Evolutionary conservation across 441 rosid genomes (phyloP), one percentile per base, ranked within the genome.

Genomic region (Metrosideros polymorpha): DNA sequence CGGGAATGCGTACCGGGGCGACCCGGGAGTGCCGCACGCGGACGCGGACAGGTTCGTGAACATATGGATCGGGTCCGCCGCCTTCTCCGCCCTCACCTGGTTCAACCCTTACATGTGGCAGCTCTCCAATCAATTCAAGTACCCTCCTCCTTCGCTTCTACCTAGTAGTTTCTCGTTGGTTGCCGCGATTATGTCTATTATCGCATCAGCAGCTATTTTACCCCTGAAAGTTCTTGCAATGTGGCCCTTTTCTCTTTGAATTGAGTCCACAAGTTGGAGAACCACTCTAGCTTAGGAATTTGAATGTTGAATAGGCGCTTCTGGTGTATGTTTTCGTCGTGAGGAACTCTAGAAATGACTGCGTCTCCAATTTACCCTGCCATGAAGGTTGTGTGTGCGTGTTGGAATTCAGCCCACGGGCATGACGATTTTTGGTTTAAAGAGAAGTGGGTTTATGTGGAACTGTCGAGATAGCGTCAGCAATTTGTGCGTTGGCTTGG

Each of bases 1-100:
- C 84, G 98, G 98, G 82, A 95, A 93, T 84, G 98, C 99, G 0
- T 96, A 96, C 90, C 92, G 96, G 85, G 99, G 98, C 42, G 99
- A 96, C 91, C 98, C 98, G 43, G 98, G 98, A 51, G 98, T 96
- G 76, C 99, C 99, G 9, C 99, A 96, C 86, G 92, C 98, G 1
- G 94, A 88, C 85, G 89, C 93, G 7, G 96, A 94, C 29, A 92
- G 95, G 49, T 96, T 95, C 89, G 86, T 82, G 83, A 95, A 95
- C 86, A 96, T 95, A 86, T 96, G 99, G 99, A 91, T 96, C 55
- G 98, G 98, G 29, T 92, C 98, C 19, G 91, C 88, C 86, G 94
- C 92, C 18, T 95, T 95, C 93, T 94, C 98, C 19, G 93, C 19
- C 19, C 88, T 94, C 84, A 93, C 97, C 42, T 95, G 92, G 92